Base-by-base conservation (phyloP, 2,329 filamentous ascomycete species). In the Pezicula carpinea region DNA sequence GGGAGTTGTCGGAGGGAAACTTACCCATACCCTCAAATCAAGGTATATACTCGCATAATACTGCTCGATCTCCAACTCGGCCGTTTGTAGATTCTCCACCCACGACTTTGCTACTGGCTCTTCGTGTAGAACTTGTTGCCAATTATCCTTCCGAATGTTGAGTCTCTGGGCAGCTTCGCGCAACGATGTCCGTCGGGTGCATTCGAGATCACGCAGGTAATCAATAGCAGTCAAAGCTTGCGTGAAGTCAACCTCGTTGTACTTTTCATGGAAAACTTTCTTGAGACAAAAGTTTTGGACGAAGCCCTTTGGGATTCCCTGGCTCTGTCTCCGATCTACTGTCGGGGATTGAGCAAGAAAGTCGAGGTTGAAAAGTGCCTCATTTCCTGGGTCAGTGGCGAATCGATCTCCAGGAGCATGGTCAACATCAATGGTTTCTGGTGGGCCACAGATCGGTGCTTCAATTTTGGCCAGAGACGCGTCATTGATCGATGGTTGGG, bases 21-120 rank as follows among this genome's bases (percentile, higher is more conserved):
- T 18, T 53, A 62, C 60, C 59, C 59, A 63, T 15, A 62, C 54
- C 14, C 59, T 43, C 2, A 61, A 43, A 42, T 58, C 55, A 15
- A 63, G 21, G 21, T 50, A 60, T 13, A 57, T 19, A 11, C 36
- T 40, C 5, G 56, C 53, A 45, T 61, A 62, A 7, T 45, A 35
- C 3, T 26, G 32, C 29, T 59, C 54, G 11, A 59, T 53, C 0
- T 47, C 42, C 13, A 51, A 33, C 22, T 61, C 59, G 15, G 53
- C 46, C 10, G 47, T 45, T 39, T 58, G 53, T 14, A 58, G 51
- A 11, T 44, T 34, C 19, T 56, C 50, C 11, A 61, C 52, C 59
- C 59, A 62, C 17, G 18, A 32, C 22, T 46, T 51, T 14, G 54
- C 55, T 26, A 47, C 49, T 22, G 49, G 44, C 41, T 61, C 48